Percentiles rank a stretch among this genome's conserved stretches.
phyloP scores from a whole-genome alignment of 495 filamentous ascomycete species.

The Neurospora hispaniola region DNA sequence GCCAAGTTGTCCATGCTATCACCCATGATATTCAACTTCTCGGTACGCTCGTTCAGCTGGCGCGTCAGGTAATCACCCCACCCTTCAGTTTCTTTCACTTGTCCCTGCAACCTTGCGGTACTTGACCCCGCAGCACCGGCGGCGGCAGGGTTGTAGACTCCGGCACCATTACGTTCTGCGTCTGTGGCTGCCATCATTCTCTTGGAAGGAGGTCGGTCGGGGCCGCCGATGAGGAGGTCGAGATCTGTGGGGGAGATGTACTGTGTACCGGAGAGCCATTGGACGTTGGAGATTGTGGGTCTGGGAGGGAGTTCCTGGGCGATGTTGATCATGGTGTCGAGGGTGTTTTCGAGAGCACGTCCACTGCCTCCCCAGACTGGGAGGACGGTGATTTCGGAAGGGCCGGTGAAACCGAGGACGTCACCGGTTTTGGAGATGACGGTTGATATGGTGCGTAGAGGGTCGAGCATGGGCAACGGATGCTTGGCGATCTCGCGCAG shows the following conservation, averaged over 20 bases:
- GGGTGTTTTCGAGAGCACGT: constrained; percentile 35
- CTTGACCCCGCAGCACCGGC: constrained; percentile 40
- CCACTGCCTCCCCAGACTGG: constrained; percentile 64
- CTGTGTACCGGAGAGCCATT: constrained; percentile 95
- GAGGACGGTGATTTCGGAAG: constrained; percentile 69
- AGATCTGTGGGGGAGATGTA: constrained; percentile 83
- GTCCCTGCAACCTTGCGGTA: constrained; percentile 53
- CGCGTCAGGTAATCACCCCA: constrained; percentile 62
- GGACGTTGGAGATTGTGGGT: constrained; percentile 90
- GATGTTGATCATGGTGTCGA: constrained; percentile 71
- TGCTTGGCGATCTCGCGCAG: constrained; percentile 74
- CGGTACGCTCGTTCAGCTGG: constrained; percentile 79
- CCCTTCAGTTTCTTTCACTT: constrained; percentile 31
- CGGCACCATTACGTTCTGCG: constrained; percentile 31
- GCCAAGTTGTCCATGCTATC: constrained; percentile 76
- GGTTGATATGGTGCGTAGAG: constrained; percentile 54
- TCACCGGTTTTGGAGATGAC: constrained; percentile 66
- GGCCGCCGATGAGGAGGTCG: constrained; percentile 82
- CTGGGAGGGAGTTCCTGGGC: constrained; percentile 60
- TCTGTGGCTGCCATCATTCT: constrained; percentile 48
- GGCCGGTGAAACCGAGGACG: constrained; percentile 80
- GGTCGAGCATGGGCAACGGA: constrained; percentile 56
- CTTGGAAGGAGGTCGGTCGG: constrained; percentile 72
- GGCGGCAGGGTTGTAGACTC: background rate
- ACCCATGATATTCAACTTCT: constrained; percentile 69